phyloP scores from a whole-genome alignment of 2,329 filamentous ascomycete genomes.

The Cyphellophora europaea region DNA sequence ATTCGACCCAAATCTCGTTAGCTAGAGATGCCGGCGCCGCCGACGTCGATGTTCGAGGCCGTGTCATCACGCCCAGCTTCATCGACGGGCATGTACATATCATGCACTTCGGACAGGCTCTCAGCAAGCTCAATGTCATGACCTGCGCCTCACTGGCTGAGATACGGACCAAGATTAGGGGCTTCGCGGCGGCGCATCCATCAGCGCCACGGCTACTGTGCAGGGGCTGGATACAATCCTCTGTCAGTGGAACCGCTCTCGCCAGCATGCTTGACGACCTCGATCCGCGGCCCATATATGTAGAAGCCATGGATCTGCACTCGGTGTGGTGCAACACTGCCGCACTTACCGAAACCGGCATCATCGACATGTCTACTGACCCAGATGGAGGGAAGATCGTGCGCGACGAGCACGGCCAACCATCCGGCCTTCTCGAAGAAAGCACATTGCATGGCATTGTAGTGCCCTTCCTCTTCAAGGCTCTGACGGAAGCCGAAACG shows the following conservation, averaged over 20 bases:
- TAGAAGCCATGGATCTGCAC: conserved; percentile 40
- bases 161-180: conserved; percentile 31
- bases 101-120: conserved; percentile 35
- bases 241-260: conserved; percentile 32
- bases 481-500: conserved; percentile 33
- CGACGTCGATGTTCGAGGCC: conserved; percentile 9
- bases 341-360: conserved; percentile 34
- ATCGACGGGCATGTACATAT: conserved; percentile 42
- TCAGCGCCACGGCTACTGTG: conserved; percentile 33
- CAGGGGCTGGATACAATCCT: conserved; percentile 38
- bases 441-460: conserved; percentile 32
- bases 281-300: conserved; percentile 38
- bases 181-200: conserved; percentile 29
- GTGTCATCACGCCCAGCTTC: conserved; percentile 35
- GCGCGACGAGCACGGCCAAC: conserved; percentile 32
- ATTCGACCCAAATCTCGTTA: conserved; percentile 16
- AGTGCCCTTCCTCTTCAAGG: conserved; percentile 34
- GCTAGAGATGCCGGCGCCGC: conserved; percentile 16
- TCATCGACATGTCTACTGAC: conserved; percentile 31
- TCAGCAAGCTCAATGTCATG: conserved; percentile 35
- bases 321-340: conserved; percentile 41
- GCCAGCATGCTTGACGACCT: conserved; percentile 39
- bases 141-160: conserved; percentile 31
- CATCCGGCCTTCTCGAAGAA: conserved; percentile 37
- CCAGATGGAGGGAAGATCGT: conserved; percentile 37